phyloP scores from a whole-genome alignment of 2,329 filamentous ascomycete species.

The Penicillium italicum region DNA sequence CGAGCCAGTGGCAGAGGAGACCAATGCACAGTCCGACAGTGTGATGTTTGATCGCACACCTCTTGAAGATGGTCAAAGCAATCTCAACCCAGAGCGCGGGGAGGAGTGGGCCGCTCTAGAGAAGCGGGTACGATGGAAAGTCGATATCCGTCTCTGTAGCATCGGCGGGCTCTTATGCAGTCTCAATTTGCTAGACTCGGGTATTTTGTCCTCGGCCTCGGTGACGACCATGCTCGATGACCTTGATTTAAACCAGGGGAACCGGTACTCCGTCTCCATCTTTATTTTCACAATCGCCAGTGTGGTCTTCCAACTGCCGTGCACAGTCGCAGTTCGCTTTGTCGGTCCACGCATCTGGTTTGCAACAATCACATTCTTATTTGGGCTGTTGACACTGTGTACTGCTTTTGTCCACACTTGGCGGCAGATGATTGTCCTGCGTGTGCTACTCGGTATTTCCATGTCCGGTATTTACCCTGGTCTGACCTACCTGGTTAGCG shows the following conservation, averaged over 20 bases:
- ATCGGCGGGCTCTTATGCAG: constrained; percentile 69
- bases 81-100: not conserved
- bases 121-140: constrained; percentile 56
- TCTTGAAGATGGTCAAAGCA: not conserved
- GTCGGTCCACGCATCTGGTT: constrained; percentile 64
- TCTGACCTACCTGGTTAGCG: constrained; percentile 47
- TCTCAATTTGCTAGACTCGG: constrained; percentile 66
- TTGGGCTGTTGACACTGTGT: constrained; percentile 64
- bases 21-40: not conserved
- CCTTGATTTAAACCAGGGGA: constrained; percentile 57
- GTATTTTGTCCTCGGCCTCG: constrained; percentile 65
- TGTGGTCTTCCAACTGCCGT: constrained; percentile 66
- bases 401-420: constrained; percentile 66
- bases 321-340: constrained; percentile 62
- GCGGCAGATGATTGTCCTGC: constrained; percentile 65
- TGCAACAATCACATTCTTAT: constrained; percentile 55
- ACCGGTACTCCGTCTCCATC: constrained; percentile 66
- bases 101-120: constrained; percentile 35
- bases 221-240: constrained; percentile 66
- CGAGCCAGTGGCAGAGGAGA: not conserved
- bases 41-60: not conserved
- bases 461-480: constrained; percentile 52
- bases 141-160: constrained; percentile 65
- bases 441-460: constrained; percentile 62
- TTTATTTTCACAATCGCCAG: constrained; percentile 69